Evolutionary conservation across 2,329 filamentous ascomycete species (phyloP), one percentile per base, ranked within the genome.

Genomic region (Bipolaris oryzae): DNA sequence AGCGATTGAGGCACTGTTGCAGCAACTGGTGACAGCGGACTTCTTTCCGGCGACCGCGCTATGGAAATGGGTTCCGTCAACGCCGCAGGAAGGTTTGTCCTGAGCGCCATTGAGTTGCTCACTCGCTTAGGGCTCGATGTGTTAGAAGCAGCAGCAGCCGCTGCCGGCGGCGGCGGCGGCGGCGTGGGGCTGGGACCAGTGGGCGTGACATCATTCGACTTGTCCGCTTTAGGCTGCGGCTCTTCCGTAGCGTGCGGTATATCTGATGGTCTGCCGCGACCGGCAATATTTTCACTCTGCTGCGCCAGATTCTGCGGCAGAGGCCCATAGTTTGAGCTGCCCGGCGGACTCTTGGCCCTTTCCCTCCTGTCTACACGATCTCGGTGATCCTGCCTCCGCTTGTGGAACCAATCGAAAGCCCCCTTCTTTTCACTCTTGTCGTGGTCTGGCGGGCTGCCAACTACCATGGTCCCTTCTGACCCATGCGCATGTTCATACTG

Each of bases 331-430:
- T 57, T 64, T 0, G 68, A 66, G 38, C 67, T 72, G 23, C 69
- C 70, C 23, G 78, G 79, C 10, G 83, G 82, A 55, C 82, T 85
- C 67, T 82, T 83, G 15, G 82, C 79, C 20, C 80, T 75, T 49
- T 79, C 81, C 61, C 82, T 82, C 63, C 84, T 84, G 18, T 78
- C 80, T 35, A 84, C 80, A 55, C 79, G 77, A 28, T 84, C 82
- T 56, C 81, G 82, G 28, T 84, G 82, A 41, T 87, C 85, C 28
- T 85, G 81, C 53, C 89, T 80, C 74, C 88, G 89, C 60, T 84
- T 85, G 61, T 87, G 84, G 62, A 89, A 82, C 79, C 87, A 89
- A 6, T 83, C 85, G 62, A 89, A 83, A 1, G 86, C 80, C 1
- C 85, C 84, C 60, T 83, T 87, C 73, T 83, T 86, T 60, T 86